These are phyloP conservation scores for Dioszegia aurantiaca DNA, from an alignment of 768 basidiomycete genomes.

Conservation along the genomic window DNA sequence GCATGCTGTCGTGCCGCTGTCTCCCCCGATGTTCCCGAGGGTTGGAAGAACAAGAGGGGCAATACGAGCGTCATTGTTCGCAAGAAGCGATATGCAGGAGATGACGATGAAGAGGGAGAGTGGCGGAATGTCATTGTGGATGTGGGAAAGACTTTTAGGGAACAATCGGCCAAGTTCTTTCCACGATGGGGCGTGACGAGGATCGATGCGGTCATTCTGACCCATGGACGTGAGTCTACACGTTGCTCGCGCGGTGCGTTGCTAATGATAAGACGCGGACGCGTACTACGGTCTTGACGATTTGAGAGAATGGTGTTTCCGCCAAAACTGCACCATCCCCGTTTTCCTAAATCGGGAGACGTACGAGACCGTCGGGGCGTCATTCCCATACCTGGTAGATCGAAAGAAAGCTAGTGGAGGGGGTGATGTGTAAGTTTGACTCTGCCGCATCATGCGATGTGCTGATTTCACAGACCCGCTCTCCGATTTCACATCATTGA, in stretches of 20 bases:
- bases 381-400: conserved; percentile 70
- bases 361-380: conserved; percentile 53
- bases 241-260: background rate
- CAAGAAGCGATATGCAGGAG: conserved; percentile 38
- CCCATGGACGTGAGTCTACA: conserved; percentile 65
- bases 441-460: background rate
- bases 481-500: conserved; percentile 79
- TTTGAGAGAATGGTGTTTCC: conserved; percentile 59
- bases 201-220: conserved; percentile 74
- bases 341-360: conserved; percentile 37
- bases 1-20: conserved; percentile 57
- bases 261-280: conserved; percentile 44
- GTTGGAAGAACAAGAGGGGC: conserved; percentile 77
- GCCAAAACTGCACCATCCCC: conserved; percentile 34
- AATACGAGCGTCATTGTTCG: conserved; percentile 73
- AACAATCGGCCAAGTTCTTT: conserved; percentile 53
- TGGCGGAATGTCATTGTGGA: conserved; percentile 72
- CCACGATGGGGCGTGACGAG: conserved; percentile 70
- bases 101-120: conserved; percentile 58
- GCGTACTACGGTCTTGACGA: conserved; percentile 91
- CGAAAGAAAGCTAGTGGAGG: conserved; percentile 63
- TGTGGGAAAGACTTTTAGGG: conserved; percentile 73
- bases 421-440: conserved; percentile 38
- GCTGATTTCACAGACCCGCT: conserved; percentile 48
- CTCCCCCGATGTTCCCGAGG: conserved; percentile 57